Evolutionary conservation across 257 asterid genomes (phyloP).

Genomic region (Mentha longifolia): DNA sequence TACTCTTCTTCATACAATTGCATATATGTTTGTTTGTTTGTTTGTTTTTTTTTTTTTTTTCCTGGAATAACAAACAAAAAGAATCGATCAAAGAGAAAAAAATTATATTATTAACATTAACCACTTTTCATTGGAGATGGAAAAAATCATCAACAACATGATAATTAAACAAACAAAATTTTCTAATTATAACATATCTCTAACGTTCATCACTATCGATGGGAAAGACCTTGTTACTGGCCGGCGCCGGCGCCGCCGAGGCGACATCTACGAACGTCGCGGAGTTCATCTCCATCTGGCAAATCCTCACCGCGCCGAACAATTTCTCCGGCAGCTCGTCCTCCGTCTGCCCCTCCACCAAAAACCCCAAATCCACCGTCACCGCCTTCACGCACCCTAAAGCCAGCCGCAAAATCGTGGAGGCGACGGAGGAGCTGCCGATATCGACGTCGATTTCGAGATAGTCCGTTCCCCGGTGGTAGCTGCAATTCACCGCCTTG

Average conservation of each 20-base stretch:
- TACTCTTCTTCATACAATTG: too few relatives aligned
- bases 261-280: constrained; percentile 61
- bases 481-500: constrained; percentile 74
- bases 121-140: neutral
- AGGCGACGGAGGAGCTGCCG: constrained; percentile 87
- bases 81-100: too few relatives aligned
- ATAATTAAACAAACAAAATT: neutral
- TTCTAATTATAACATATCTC: neutral
- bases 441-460: constrained; percentile 89
- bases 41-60: too few relatives aligned
- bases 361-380: constrained; percentile 89
- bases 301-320: constrained; percentile 82
- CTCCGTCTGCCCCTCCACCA: constrained; percentile 77
- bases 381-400: constrained; percentile 83
- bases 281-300: constrained; percentile 91
- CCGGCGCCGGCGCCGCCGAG: too few relatives aligned
- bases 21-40: too few relatives aligned
- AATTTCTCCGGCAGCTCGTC: constrained; percentile 87
- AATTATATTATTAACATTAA: too few relatives aligned
- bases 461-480: constrained; percentile 67
- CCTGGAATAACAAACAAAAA: too few relatives aligned
- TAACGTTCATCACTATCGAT: constrained; percentile 30
- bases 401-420: constrained; percentile 80
- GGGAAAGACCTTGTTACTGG: constrained; percentile 38
- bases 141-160: neutral